Base-by-base conservation (phyloP, 768 basidiomycete species). In the Russula olivacea region DNA sequence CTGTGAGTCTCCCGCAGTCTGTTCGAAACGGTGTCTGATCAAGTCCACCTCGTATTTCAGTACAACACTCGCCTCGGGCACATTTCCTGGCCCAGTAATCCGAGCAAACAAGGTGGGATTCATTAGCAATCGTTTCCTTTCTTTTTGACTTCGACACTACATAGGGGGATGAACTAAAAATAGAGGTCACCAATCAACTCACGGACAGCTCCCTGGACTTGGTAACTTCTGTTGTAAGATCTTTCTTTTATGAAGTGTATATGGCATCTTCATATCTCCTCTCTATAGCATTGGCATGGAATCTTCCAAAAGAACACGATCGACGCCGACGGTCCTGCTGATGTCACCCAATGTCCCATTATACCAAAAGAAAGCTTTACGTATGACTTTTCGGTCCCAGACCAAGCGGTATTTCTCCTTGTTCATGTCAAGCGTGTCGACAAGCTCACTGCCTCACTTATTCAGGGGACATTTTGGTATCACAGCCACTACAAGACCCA, bases 241-340 rank as follows among this genome's bases (percentile, higher is more conserved):
- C 32, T 36, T 40, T 3, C 65, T 11, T 17, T 11, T 2, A 10
- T 32, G 17, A 0, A 17, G 12, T 28, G 6, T 30, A 25, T 51
- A 2, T 14, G 38, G 54, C 28, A 19, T 45, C 1, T 21, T 34
- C 1, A 19, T 12, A n/a, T 36, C 36, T 36, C 36, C 36, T 36
- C 12, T 12, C 9, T 53, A 3, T 52, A 84, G 82, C 82, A 83
- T 66, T 83, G 80, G 81, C 83, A 83, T 66, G 82, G 83, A 0
- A 64, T 83, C 45, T 75, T 71, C 49, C 81, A 82, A 67, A 65
- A 67, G 0, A 61, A 68, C 4, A 76, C 77, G 2, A 79, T 75
- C 59, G 79, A 72, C 70, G 77, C 73, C 0, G 82, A 84, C 58
- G 82, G 82, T 11, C 63, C 71, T 2, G 67, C 71, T 1, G 71